phyloP scores from a whole-genome alignment of 177 flowering plant species.

The Telopea speciosissima region DNA sequence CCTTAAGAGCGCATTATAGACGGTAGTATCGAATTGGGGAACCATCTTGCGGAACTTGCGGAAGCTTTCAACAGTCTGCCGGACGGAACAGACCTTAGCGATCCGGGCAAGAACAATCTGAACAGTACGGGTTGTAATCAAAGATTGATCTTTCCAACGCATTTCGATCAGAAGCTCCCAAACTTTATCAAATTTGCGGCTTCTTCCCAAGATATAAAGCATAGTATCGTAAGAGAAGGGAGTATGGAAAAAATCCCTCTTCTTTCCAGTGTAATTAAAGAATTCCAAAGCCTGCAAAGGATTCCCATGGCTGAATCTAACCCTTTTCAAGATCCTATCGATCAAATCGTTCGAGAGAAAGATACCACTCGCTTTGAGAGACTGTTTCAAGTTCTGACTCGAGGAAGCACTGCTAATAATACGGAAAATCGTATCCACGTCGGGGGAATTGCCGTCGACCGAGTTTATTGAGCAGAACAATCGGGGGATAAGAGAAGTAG shows the following conservation, averaged over 20 bases:
- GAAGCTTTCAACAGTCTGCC: slow-evolving; percentile 68
- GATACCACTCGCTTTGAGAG: slow-evolving; percentile 41
- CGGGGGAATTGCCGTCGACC: slow-evolving; percentile 11
- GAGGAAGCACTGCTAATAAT: slow-evolving; percentile 38
- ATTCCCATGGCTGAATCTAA: slow-evolving; percentile 73
- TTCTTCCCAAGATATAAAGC: slow-evolving; percentile 80
- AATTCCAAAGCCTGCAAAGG: slow-evolving; percentile 68
- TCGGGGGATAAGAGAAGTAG: slow-evolving; percentile 9
- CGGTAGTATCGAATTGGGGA: slow-evolving; percentile 39
- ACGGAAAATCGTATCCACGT: slow-evolving; percentile 37
- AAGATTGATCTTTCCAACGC: slow-evolving; percentile 44
- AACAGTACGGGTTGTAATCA: slow-evolving; percentile 57
- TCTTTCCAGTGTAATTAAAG: slow-evolving; percentile 36
- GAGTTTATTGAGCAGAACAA: slow-evolving; percentile 11
- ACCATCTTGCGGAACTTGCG: slow-evolving; percentile 47
- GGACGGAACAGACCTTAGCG: slow-evolving; percentile 79
- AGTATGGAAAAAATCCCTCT: slow-evolving; percentile 64
- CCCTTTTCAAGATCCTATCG: slow-evolving; percentile 72
- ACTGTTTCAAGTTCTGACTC: slow-evolving; percentile 31
- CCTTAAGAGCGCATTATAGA: slow-evolving; percentile 77
- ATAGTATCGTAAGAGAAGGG: slow-evolving; percentile 66
- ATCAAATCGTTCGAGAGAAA: slow-evolving; percentile 62
- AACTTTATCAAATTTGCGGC: slow-evolving; percentile 45
- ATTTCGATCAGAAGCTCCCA: slow-evolving; percentile 67
- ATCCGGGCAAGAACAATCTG: slow-evolving; percentile 67